phyloP scores from a whole-genome alignment of 1,284 basidiomycete species.

The Cutaneotrichosporon cavernicola region DNA sequence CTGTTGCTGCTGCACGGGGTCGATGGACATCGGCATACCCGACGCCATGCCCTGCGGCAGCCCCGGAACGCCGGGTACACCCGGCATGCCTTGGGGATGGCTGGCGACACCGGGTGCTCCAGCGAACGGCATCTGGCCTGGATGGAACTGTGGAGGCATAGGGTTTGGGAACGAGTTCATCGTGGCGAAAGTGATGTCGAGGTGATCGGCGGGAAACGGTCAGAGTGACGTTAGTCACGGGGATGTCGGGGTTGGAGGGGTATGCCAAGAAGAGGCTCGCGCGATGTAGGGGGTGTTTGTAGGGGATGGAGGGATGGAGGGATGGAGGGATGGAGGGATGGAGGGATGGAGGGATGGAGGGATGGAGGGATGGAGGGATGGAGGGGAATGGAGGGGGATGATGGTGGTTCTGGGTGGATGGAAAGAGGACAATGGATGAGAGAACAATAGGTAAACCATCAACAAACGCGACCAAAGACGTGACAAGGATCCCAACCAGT shows the following conservation, averaged over 20 bases:
- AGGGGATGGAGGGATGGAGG: not conserved
- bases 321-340: not conserved
- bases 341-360: too few relatives aligned
- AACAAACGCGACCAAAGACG: too few relatives aligned
- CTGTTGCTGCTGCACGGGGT: slow-evolving; percentile 27
- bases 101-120: slow-evolving; percentile 9
- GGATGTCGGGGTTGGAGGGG: not conserved
- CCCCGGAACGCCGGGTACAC: slow-evolving; percentile 7
- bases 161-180: slow-evolving; percentile 27
- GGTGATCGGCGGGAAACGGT: not conserved
- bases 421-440: too few relatives aligned
- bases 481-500: too few relatives aligned
- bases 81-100: slow-evolving; percentile 5
- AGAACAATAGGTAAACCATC: too few relatives aligned
- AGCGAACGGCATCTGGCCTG: slow-evolving; percentile 9
- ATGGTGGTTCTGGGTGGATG: too few relatives aligned
- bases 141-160: slow-evolving; percentile 19
- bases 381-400: too few relatives aligned
- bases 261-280: not conserved
- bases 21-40: slow-evolving; percentile 14
- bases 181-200: not conserved
- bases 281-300: not conserved
- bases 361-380: not conserved
- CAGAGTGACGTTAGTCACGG: not conserved
- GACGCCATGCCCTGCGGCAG: slow-evolving; percentile 12